A percentile compares a stretch with the other conserved stretches of the same genome.
These are phyloP conservation scores for Aspergillus bombycis DNA, from an alignment of 2,329 filamentous ascomycete species.

Conservation along the genomic window DNA sequence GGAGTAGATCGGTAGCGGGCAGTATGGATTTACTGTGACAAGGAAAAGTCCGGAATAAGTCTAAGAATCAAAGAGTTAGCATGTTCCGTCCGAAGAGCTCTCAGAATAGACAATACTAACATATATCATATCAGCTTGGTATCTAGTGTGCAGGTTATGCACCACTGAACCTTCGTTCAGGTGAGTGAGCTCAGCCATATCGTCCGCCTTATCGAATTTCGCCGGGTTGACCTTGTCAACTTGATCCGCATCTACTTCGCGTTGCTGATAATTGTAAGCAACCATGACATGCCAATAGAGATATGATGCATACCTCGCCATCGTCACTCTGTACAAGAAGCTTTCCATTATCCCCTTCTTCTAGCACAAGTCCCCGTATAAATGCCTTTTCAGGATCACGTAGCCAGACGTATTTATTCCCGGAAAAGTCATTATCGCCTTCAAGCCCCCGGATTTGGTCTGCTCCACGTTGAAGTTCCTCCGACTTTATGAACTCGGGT, in stretches of 20 bases:
- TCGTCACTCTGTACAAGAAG: conserved; percentile 92
- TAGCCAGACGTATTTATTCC: conserved; percentile 97
- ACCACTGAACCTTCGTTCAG: conserved; percentile 97
- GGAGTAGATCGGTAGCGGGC: conserved; percentile 88
- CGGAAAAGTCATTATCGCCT: conserved; percentile 98
- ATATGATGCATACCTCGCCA: conserved; percentile 67
- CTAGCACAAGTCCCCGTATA: conserved; percentile 87
- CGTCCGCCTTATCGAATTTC: conserved; percentile 98
- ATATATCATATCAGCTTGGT: conserved; percentile 93
- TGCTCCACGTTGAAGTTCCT: conserved; percentile 67
- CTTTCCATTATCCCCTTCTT: conserved; percentile 70
- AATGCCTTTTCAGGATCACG: conserved; percentile 86
- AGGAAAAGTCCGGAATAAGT: conserved; percentile 97
- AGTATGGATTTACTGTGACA: conserved; percentile 97
- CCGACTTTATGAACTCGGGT: conserved; percentile 90
- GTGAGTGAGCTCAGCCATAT: conserved; percentile 98
- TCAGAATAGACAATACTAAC: conserved; percentile 42
- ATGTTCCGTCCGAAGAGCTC: neutral
- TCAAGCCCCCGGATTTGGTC: conserved; percentile 73
- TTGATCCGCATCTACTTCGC: conserved; percentile 80
- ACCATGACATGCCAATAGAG: neutral
- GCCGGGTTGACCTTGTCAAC: conserved; percentile 99
- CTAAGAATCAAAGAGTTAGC: conserved; percentile 41
- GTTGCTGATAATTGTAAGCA: conserved; percentile 63
- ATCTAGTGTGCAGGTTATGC: conserved; percentile 92